Base-by-base conservation (phyloP, 208 protist species). In the Trypanosoma scelopori region DNA sequence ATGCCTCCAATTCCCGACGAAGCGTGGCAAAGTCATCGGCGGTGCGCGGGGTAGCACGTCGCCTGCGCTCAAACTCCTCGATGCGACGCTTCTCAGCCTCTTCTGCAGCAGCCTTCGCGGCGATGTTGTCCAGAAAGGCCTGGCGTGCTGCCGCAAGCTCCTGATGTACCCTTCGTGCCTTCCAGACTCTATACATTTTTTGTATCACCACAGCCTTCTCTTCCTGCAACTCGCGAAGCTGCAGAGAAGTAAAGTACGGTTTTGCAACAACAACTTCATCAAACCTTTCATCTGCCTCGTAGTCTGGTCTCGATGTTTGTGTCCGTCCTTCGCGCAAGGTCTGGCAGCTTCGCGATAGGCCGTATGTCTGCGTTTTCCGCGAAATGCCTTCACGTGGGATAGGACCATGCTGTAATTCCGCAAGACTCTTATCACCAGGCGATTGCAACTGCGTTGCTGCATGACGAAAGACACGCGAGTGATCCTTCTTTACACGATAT, bases 361-460 rank as follows among this genome's bases (percentile, higher is more conserved):
- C 84, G 37, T 79, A 81, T 16, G 97, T 98, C 76, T 98, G 97
- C 39, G 96, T 98, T 61, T 94, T 90, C 25, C 93, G 82, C 30
- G 89, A 85, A 58, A 76, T 59, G 9, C 68, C 53, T 39, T 84
- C 70, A 23, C 41, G 60, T 45, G 74, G 72, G 56, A 87, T 78
- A 13, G 85, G 84, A 35, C 71, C 83, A 76, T 93, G 88, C 23
- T 77, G 64, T 2, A 91, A 71, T 49, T 88, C 78, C 39, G 64
- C 69, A 57, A 87, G 74, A 59, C 16, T 65, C 35, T 37, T 61
- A 28, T 66, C 53, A 45, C 67, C 59, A 39, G 67, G 67, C n/a
- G 60, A 55, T 69, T 83, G 88, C 27, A 97, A 93, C 77, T 98
- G 97, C 13, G 89, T 93, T 30, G 79, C 48, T 22, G 95, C 97